Evolutionary conservation across 1,284 basidiomycete species (phyloP), one percentile per base, ranked within the genome.

Genomic region (Coriolopsis trogii): DNA sequence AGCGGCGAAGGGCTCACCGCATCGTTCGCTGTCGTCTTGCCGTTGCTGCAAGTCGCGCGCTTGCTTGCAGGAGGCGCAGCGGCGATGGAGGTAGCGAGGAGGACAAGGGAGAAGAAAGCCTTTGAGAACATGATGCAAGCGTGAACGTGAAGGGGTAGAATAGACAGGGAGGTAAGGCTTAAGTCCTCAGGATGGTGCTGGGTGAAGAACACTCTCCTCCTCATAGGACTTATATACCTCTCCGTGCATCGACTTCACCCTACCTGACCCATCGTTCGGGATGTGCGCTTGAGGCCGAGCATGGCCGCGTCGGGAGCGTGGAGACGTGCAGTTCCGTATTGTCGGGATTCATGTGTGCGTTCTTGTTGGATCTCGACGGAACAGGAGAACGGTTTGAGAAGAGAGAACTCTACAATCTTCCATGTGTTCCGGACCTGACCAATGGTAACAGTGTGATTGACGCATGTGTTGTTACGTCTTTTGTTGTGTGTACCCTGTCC

Each of bases 1-100:
- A 16, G 3, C 12, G 4, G 15, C 15, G 39, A 8, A 9, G 3
- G 21, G 34, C 53, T 47, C 24, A 70, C 71, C 36, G 59, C 67
- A 42, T 72, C 70, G 3, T 67, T 63, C 7, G 68, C 71, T 4
- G 62, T 66, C 6, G 53, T 55, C 42, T 68, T 41, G 5, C 61
- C 61, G 36, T 54, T 49, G 41, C 57, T 54, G 48, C 61, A 62
- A 13, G 61, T 52, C 10, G 58, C 58, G 18, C 53, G 41, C 49
- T 48, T 55, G 48, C 39, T 51, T 25, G 42, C 34, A n/a, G 56
- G 44, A 23, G 53, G 51, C 16, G 49, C 55, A n/a, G 51, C 51
- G 10, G 30, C 37, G 37, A 49, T 41, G 15, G 46, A 49, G 16
- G 49, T 51, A 41, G 43, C 51, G 39, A 57, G 44, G 13, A 46